Conservation (phyloP, 2,329 filamentous ascomycete genomes). For the Fusarium musae region DNA sequence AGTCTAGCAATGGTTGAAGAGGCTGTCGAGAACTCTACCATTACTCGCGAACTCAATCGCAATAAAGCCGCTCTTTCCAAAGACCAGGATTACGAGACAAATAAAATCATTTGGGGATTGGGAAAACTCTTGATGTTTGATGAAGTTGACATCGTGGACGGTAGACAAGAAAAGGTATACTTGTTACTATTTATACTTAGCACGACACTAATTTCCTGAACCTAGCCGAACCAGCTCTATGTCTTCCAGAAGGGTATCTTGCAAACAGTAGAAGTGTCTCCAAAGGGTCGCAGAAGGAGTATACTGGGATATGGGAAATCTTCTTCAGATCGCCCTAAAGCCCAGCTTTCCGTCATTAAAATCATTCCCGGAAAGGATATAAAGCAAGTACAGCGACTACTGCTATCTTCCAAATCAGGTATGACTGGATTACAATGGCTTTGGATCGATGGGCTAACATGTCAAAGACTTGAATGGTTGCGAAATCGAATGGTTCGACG, state of each 20-base stretch:
- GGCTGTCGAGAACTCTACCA: fast-evolving
- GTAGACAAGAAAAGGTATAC: not conserved
- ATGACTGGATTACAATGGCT: no score
- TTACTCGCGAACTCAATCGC: fast-evolving
- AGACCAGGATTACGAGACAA: not conserved
- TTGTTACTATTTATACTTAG: not conserved
- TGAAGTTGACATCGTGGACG: fast-evolving
- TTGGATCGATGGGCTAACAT: no score
- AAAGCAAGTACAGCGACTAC: not conserved
- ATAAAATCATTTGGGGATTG: fast-evolving
- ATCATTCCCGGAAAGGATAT: not conserved
- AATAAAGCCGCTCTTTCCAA: fast-evolving
- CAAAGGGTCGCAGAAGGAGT: not conserved
- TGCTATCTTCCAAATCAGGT: no score
- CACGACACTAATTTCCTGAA: fast-evolving
- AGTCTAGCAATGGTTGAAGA: not conserved
- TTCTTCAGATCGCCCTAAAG: fast-evolving
- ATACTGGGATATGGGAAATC: not conserved
- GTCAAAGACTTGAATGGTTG: not conserved
- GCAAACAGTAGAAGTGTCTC: not conserved
- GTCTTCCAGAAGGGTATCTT: fast-evolving
- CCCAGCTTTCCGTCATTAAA: fast-evolving
- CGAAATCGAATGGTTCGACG: not conserved
- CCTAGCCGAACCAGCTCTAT: fast-evolving
- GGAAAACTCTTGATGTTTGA: not conserved